Evolutionary conservation across 1,284 basidiomycete genomes (phyloP).

Genomic region (Chondrostereum purpureum): DNA sequence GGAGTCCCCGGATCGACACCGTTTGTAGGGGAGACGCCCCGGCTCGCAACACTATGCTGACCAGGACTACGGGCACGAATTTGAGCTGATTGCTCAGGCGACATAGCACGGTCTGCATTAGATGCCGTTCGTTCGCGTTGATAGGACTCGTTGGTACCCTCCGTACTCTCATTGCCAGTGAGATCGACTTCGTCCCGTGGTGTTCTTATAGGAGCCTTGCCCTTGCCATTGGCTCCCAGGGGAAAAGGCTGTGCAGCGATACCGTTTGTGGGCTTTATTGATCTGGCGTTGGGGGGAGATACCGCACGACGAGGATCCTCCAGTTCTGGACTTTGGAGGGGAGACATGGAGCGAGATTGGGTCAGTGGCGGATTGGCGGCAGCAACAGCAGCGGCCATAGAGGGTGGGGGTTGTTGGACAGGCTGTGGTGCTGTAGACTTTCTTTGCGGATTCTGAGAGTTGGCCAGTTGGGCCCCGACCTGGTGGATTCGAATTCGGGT

Average conservation of each 20-base stretch:
- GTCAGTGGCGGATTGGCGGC: slow-evolving; percentile 13
- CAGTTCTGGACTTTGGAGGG: slow-evolving; percentile 35
- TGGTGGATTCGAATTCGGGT: slow-evolving; percentile 65
- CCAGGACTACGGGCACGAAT: slow-evolving; percentile 58
- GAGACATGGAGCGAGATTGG: slow-evolving; percentile 48
- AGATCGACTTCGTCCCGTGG: slow-evolving; percentile 62
- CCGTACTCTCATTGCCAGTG: slow-evolving; percentile 46
- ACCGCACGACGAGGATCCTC: slow-evolving; percentile 60
- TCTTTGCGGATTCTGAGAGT: slow-evolving; percentile 15
- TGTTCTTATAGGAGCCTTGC: slow-evolving; percentile 52
- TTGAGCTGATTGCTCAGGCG: slow-evolving; percentile 14
- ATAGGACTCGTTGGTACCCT: slow-evolving; percentile 38
- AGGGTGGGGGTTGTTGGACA: slow-evolving; percentile 14
- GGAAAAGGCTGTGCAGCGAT: slow-evolving; percentile 26
- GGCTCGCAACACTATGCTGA: slow-evolving; percentile 33
- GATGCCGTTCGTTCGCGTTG: slow-evolving; percentile 39
- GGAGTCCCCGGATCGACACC: slow-evolving; percentile 32
- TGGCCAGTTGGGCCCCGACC: slow-evolving; percentile 3
- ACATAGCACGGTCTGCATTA: slow-evolving; percentile 39
- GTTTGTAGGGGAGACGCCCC: slow-evolving; percentile 53
- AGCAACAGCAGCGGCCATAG: slow-evolving; percentile 21
- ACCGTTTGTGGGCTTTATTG: slow-evolving; percentile 39
- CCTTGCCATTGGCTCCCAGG: slow-evolving; percentile 30
- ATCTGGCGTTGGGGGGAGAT: slow-evolving; percentile 44
- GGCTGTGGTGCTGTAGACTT: slow-evolving; percentile 26